Evolutionary conservation across 306 rosid species (phyloP).

Genomic region (Cucumis melo): DNA sequence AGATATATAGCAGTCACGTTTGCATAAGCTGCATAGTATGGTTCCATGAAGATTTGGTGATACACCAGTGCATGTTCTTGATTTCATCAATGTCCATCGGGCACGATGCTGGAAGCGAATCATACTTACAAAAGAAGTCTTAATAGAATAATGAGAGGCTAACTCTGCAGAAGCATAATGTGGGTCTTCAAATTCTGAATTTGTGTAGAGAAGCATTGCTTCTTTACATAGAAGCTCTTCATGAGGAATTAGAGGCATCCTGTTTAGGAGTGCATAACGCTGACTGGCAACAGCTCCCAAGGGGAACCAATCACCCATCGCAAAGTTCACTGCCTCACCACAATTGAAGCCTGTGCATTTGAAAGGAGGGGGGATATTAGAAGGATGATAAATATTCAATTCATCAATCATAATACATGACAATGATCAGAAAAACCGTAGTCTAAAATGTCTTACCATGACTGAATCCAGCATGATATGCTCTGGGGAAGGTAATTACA

Average conservation of each 20-base stretch:
- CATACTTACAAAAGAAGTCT: conserved; percentile 57
- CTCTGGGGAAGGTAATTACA: conserved; percentile 81
- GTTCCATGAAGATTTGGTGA: conserved; percentile 53
- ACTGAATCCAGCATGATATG: conserved; percentile 95
- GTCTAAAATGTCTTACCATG: conserved; percentile 45
- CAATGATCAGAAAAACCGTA: not conserved
- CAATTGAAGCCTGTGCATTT: conserved; percentile 74
- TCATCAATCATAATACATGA: not conserved
- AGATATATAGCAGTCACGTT: conserved; percentile 76
- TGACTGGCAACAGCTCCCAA: conserved; percentile 85
- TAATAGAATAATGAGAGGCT: conserved; percentile 35
- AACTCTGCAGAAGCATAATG: conserved; percentile 38
- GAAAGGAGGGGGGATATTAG: not conserved
- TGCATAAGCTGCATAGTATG: conserved; percentile 80
- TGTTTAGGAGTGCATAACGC: conserved; percentile 73
- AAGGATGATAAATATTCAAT: not conserved
- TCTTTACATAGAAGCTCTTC: conserved; percentile 96
- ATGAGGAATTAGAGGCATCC: conserved; percentile 83
- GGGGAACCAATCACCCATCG: conserved; percentile 96
- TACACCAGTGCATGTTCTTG: conserved; percentile 41
- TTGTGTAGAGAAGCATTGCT: conserved; percentile 57
- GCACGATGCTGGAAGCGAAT: conserved; percentile 83
- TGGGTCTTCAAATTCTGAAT: conserved; percentile 58
- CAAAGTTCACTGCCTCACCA: conserved; percentile 98
- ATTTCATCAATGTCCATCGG: conserved; percentile 69